Evolutionary conservation across 2,329 filamentous ascomycete species (phyloP).

Genomic region (Penicillium sp.): DNA sequence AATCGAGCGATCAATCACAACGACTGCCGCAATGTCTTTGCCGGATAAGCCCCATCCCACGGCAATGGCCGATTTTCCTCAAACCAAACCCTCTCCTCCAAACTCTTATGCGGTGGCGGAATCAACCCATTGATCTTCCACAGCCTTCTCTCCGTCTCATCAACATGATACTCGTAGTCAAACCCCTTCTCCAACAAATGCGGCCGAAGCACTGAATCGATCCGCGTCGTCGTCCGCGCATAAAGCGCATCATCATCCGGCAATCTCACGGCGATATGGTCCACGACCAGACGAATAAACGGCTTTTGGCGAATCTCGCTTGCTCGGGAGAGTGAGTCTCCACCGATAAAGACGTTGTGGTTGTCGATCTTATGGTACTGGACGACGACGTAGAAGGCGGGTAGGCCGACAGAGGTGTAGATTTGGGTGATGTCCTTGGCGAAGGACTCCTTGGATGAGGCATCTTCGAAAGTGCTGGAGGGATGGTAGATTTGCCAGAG

Average conservation of each 20-base stretch:
- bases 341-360: slow-evolving; percentile 11
- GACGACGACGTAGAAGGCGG: slow-evolving; percentile 26
- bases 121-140: slow-evolving; percentile 22
- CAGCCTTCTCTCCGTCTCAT: slow-evolving; percentile 16
- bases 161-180: slow-evolving; percentile 20
- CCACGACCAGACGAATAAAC: slow-evolving; percentile 18
- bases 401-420: slow-evolving; percentile 20
- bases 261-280: slow-evolving; percentile 13
- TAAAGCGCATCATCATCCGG: slow-evolving; percentile 7
- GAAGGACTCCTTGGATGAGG: slow-evolving; percentile 12
- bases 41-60: slow-evolving; percentile 10
- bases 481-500: slow-evolving; percentile 21
- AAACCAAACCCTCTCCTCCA: slow-evolving; percentile 10
- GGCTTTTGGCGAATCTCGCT: background rate
- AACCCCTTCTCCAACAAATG: slow-evolving; percentile 16
- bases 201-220: slow-evolving; percentile 14
- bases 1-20: too few species aligned
- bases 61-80: slow-evolving; percentile 8
- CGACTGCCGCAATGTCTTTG: background rate
- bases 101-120: slow-evolving; percentile 14
- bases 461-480: slow-evolving; percentile 7
- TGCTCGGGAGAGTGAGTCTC: background rate
- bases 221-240: background rate
- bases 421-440: slow-evolving; percentile 22
- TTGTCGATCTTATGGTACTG: slow-evolving; percentile 18